A percentile compares a stretch with the other conserved stretches of the same genome.
These are phyloP conservation scores for Leccinum olivaceoglutinosum DNA, from an alignment of 1,284 basidiomycete genomes.

Conservation along the genomic window DNA sequence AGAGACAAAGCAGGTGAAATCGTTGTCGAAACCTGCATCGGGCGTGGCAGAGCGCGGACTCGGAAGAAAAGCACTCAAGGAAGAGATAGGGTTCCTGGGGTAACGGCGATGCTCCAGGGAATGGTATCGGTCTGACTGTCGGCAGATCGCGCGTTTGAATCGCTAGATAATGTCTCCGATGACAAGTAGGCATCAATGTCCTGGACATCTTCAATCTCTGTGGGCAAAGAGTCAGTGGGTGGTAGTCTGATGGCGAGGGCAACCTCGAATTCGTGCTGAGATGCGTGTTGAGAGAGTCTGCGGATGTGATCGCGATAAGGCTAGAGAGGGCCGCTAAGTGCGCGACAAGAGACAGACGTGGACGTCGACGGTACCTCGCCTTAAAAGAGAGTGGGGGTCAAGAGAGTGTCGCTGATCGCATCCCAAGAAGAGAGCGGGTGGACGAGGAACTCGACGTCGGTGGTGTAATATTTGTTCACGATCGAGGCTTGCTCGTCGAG, in stretches of 20 bases:
- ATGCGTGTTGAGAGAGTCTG: slow-evolving; percentile 42
- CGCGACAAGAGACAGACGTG: slow-evolving; percentile 3
- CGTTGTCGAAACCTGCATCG: slow-evolving; percentile 61
- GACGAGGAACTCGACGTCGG: slow-evolving; percentile 66
- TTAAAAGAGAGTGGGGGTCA: slow-evolving; percentile 62
- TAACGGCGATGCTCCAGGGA: slow-evolving; percentile 27
- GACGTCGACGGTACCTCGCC: slow-evolving; percentile 55
- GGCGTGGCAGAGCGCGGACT: slow-evolving; percentile 21
- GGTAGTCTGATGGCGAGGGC: slow-evolving; percentile 57
- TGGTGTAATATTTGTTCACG: slow-evolving; percentile 81
- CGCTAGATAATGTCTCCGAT: slow-evolving; percentile 9
- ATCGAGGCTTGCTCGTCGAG: slow-evolving; percentile 35
- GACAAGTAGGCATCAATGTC: slow-evolving; percentile 62
- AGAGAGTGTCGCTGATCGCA: slow-evolving; percentile 23
- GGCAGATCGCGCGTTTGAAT: slow-evolving; percentile 16
- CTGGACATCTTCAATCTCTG: slow-evolving; percentile 31
- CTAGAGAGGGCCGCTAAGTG: slow-evolving; percentile 33
- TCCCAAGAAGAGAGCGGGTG: slow-evolving; percentile 38
- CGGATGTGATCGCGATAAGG: slow-evolving; percentile 49
- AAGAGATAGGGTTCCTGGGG: slow-evolving; percentile 25
- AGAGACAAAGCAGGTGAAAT: slow-evolving; percentile 69
- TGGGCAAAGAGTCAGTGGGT: slow-evolving; percentile 1
- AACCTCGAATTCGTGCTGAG: slow-evolving; percentile 59
- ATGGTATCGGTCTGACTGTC: slow-evolving; percentile 10
- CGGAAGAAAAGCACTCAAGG: slow-evolving; percentile 17